Conservation (phyloP, 495 filamentous ascomycete species). For the Penicillium atrosanguineum region DNA sequence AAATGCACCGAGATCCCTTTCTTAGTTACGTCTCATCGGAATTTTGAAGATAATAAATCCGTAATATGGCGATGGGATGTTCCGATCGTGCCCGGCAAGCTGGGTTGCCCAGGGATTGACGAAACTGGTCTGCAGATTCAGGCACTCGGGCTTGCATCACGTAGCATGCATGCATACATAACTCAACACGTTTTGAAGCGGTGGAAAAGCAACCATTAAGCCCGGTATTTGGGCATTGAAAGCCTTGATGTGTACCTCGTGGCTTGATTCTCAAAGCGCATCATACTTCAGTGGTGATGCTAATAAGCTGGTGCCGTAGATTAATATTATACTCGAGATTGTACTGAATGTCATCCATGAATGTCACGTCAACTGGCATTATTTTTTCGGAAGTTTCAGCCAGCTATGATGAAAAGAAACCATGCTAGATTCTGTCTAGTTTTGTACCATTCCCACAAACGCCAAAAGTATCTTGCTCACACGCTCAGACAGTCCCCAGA, state of each 20-base stretch:
- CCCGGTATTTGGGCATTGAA: background rate
- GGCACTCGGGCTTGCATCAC: conserved; percentile 24
- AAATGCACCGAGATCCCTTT: background rate
- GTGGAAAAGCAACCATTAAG: background rate
- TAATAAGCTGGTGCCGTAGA: background rate
- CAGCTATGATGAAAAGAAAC: conserved; percentile 9
- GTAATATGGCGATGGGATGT: background rate
- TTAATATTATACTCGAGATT: background rate
- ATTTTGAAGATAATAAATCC: background rate
- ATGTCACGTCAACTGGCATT: background rate
- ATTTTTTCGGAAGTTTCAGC: conserved; percentile 4
- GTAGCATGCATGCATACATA: conserved; percentile 7
- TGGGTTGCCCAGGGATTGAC: conserved; percentile 15
- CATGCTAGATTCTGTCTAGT: conserved; percentile 25
- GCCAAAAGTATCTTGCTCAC: conserved; percentile 19
- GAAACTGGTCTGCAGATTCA: conserved; percentile 9
- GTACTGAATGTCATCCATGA: background rate
- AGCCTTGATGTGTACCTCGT: background rate
- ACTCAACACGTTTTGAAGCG: background rate
- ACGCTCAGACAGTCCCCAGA: conserved; percentile 1
- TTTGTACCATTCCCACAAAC: conserved; percentile 23
- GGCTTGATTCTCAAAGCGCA: background rate
- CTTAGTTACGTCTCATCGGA: background rate
- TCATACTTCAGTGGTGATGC: background rate
- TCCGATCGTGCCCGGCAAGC: background rate